phyloP scores from a whole-genome alignment of 148 eudicot species.

The Amaranthus hypochondriacus region DNA sequence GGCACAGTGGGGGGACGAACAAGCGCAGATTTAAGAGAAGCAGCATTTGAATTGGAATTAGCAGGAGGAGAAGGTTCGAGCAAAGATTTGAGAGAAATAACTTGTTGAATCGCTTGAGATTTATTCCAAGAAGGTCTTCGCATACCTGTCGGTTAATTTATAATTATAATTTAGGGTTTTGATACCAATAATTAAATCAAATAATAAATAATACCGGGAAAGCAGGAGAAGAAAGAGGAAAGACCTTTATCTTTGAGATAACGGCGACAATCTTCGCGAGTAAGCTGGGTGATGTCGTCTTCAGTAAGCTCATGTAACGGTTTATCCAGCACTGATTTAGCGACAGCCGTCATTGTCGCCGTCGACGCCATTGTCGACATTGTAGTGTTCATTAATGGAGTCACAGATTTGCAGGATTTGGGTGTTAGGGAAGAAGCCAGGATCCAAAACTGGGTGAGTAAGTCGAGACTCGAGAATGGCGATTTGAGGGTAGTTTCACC shows the following conservation, averaged over 20 bases:
- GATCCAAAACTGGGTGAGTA: too few species aligned
- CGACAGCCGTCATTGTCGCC: constrained; percentile 9
- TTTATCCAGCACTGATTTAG: constrained; percentile 50
- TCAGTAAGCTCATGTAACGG: constrained; percentile 79
- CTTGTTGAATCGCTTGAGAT: constrained; percentile 98
- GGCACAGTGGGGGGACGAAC: not conserved
- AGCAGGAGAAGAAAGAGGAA: not conserved
- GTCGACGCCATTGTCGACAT: constrained; percentile 8
- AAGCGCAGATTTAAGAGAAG: not conserved
- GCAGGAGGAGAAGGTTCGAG: constrained; percentile 56
- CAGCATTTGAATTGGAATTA: not conserved
- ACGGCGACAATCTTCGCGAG: constrained; percentile 98
- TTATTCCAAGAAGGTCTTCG: constrained; percentile 97
- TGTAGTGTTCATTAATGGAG: constrained; percentile 34
- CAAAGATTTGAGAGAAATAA: constrained; percentile 73
- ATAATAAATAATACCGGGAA: not conserved
- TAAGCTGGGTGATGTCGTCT: constrained; percentile 96
- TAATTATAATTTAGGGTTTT: not conserved
- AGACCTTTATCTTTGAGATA: constrained; percentile 89
- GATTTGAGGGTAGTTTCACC: too few species aligned
- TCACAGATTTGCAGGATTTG: too few species aligned
- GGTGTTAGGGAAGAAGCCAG: too few species aligned
- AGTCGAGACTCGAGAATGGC: too few species aligned
- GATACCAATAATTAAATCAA: not conserved
- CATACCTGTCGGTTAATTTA: constrained; percentile 49